Evolutionary conservation across 202 grass and related monocot species (phyloP), one percentile per base, ranked within the genome.

Genomic region (Eragrostis tef): DNA sequence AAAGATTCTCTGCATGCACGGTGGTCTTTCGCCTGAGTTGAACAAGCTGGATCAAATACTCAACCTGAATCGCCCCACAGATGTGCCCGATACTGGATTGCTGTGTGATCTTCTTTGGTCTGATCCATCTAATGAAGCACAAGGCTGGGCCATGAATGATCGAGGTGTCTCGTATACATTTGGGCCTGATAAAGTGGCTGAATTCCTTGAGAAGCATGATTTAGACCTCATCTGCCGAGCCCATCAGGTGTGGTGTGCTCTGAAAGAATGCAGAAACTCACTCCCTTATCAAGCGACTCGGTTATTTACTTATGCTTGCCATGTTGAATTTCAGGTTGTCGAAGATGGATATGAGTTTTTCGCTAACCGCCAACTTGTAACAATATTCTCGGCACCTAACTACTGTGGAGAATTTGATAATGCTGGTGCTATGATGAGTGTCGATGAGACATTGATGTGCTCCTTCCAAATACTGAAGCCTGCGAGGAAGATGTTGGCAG

Each of bases 401-500:
- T 97, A 97, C 84, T 97, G 93, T 74, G 93, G 93, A 54, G 91
- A 97, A 89, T 97, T 97, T 1, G 94, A 97, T 86, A 97, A 97
- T 63, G 94, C 94, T 47, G 94, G 94, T 83, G 94, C 91, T 70
- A 97, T 97, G 94, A 97, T 97, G 94, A 97, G 91, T 86, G 94
- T 97, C 44, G 94, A 91, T 77, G 89, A 94, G 24, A 85, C 86
- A 25, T 83, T 94, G 77, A 97, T 97, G 94, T 97, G 94, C 77
- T 97, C 94, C 65, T 97, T 97, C 79, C 91, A 97, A 91, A 93
- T 97, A 91, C 80, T 97, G 25, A 97, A 97, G 85, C 94, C 94
- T 47, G 88, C 94, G 0, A 89, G 80, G 81, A 94, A 89, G 83
- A 85, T 87, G 67, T 59, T 74, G 42, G 22, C 31, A 70, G 67